Base-by-base conservation (phyloP, 1,284 basidiomycete genomes). In the Anthracocystis setariae region DNA sequence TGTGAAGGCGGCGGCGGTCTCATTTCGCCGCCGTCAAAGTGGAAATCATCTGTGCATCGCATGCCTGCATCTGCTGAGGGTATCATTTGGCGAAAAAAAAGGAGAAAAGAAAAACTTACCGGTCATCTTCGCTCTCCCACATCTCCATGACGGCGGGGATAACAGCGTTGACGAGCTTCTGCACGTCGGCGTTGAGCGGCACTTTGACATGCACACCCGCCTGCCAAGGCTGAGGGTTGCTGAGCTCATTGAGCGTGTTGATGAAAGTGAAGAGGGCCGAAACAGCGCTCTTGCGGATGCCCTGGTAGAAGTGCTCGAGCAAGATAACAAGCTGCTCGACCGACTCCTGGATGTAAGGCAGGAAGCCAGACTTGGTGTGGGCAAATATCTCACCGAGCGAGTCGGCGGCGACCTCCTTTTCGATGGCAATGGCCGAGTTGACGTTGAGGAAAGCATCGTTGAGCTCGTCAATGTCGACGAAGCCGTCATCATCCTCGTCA, bases 331-430 rank as follows among this genome's bases (percentile, higher is more conserved):
- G 89, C 79, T 94, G 91, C 61, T 92, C 86, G 49, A 92, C 89
- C 77, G 89, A 90, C 73, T 85, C 78, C 80, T 86, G 85, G 46
- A 88, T 76, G 83, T 89, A 98, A 5, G 94, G 94, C 74, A 98
- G 86, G 89, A 97, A 98, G 79, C 92, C 90, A 38, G 84, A 84
- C 80, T 90, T 89, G 51, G 93, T 95, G 46, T 91, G 87, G 42
- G 88, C 86, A 84, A 98, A 98, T 64, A 99, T 85, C 53, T 92
- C 91, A 57, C 95, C 93, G 68, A 98, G 90, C 27, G 95, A 93
- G 84, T 98, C 95, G 37, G 94, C 93, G 7, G 96, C 95, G 60
- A 98, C 96, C 86, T 98, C 96, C 86, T 99, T 99, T 87, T 99
- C 96, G 60, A 98, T 93, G 52, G 94, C 95, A 74, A 98, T 91